These are phyloP conservation scores for Blastomyces percursus DNA, from an alignment of 2,329 filamentous ascomycete species.

Conservation along the genomic window DNA sequence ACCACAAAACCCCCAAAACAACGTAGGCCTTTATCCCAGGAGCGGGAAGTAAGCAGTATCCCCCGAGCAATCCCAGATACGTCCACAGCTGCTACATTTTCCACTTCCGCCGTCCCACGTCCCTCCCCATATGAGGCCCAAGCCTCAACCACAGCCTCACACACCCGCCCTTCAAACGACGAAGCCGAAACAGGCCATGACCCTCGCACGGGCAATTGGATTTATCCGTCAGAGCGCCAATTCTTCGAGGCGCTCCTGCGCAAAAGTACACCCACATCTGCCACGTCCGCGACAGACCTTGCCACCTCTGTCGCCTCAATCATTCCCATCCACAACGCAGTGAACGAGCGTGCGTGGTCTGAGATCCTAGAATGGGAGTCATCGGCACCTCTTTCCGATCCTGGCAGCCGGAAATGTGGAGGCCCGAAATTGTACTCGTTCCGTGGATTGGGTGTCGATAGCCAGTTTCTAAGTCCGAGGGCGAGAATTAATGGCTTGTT, in stretches of 20 bases:
- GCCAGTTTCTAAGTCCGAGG: slow-evolving; percentile 59
- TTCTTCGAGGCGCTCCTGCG: slow-evolving; percentile 96
- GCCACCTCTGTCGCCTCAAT: slow-evolving; percentile 77
- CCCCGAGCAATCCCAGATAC: slow-evolving; percentile 45
- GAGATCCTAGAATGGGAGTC: slow-evolving; percentile 86
- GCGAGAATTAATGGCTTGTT: slow-evolving; percentile 72
- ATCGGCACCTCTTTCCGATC: slow-evolving; percentile 46
- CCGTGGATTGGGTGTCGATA: slow-evolving; percentile 49
- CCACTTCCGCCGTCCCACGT: slow-evolving; percentile 15
- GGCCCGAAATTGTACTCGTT: slow-evolving; percentile 80
- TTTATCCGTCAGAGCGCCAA: slow-evolving; percentile 93
- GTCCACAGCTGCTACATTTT: slow-evolving; percentile 12
- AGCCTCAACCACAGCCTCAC: slow-evolving; percentile 21
- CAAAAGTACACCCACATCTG: slow-evolving; percentile 60
- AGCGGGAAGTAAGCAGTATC: slow-evolving; percentile 70
- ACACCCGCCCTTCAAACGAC: slow-evolving; percentile 52
- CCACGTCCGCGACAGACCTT: slow-evolving; percentile 31
- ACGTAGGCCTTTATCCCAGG: slow-evolving; percentile 46
- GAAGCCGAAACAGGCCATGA: slow-evolving; percentile 68
- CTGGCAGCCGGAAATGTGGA: slow-evolving; percentile 54
- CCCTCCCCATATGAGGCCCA: slow-evolving; percentile 24
- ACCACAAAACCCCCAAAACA: slow-evolving; percentile 20
- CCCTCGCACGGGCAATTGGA: slow-evolving; percentile 70
- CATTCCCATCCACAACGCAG: slow-evolving; percentile 95
- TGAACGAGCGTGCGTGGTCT: slow-evolving; percentile 91